These are phyloP conservation scores for Rhinocladiella similis DNA, from an alignment of 2,329 filamentous ascomycete species.

Conservation along the genomic window DNA sequence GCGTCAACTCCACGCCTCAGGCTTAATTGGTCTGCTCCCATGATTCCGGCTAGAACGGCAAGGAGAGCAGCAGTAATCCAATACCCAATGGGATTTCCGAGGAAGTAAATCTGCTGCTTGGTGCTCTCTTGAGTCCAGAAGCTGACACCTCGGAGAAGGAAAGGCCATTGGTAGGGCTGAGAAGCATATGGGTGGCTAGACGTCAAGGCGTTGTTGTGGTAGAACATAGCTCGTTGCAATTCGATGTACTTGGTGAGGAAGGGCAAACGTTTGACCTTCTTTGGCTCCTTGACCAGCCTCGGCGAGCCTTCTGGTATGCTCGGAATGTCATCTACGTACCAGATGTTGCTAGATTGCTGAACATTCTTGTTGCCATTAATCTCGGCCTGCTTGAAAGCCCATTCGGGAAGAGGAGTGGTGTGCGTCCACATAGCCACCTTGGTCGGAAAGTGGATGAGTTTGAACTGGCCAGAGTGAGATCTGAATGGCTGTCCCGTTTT, in stretches of 20 bases:
- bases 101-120: constrained; percentile 95
- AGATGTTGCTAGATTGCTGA: constrained; percentile 84
- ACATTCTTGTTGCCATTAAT: constrained; percentile 99
- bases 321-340: constrained; percentile 90
- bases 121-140: constrained; percentile 99
- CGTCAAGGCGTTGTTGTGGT: constrained; percentile 97
- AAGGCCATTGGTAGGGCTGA: constrained; percentile 95
- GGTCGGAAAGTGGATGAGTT: constrained; percentile 88
- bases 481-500: constrained; percentile 83
- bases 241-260: constrained; percentile 96
- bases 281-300: constrained; percentile 73
- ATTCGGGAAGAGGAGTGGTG: constrained; percentile 90
- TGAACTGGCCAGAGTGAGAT: constrained; percentile 89
- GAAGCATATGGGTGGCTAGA: constrained; percentile 96
- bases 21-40: constrained; percentile 90
- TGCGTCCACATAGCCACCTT: constrained; percentile 99
- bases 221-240: constrained; percentile 97
- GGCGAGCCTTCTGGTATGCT: constrained; percentile 70
- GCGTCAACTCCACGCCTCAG: constrained; percentile 91
- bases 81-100: constrained; percentile 96
- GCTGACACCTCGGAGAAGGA: constrained; percentile 92
- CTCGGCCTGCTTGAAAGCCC: constrained; percentile 95
- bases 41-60: constrained; percentile 88
- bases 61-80: constrained; percentile 92
- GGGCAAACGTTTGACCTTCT: constrained; percentile 77